A percentile compares a stretch with the other conserved stretches of the same genome.
phyloP scores from a whole-genome alignment of 176 grass and related monocot species.

The Puya raimondii region DNA sequence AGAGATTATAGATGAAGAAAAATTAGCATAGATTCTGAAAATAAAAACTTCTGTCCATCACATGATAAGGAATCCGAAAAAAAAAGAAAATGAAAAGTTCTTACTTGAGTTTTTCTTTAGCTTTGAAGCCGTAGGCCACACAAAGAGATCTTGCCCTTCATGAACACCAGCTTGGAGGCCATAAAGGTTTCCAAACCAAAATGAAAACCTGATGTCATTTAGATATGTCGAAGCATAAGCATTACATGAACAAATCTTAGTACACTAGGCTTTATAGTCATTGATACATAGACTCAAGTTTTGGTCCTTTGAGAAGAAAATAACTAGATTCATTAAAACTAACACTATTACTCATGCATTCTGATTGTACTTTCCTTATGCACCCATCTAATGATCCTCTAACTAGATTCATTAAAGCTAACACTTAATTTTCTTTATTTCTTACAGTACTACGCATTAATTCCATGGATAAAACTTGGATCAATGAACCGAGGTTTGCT shows the following conservation, averaged over 20 bases:
- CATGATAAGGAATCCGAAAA: too few species aligned
- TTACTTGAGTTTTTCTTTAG: neutral
- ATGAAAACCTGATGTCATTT: neutral
- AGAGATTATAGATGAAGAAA: too few species aligned
- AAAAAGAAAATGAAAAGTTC: neutral
- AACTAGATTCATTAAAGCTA: neutral
- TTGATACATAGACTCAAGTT: neutral
- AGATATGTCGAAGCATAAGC: constrained; percentile 13
- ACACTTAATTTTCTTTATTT: too few species aligned
- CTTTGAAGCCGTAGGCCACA: neutral
- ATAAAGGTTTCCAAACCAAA: constrained; percentile 16
- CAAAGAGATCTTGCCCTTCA: constrained; percentile 1
- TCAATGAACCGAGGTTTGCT: neutral
- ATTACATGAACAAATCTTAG: constrained; percentile 13
- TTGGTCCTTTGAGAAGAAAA: neutral
- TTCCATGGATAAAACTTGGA: neutral
- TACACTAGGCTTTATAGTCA: constrained; percentile 5
- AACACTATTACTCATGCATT: neutral
- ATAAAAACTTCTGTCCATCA: too few species aligned
- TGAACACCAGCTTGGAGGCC: neutral
- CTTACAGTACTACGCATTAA: too few species aligned
- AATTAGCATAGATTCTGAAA: too few species aligned
- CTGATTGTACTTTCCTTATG: constrained; percentile 6
- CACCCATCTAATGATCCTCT: constrained; percentile 16
- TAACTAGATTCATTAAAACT: neutral